phyloP scores from a whole-genome alignment of 768 basidiomycete species.

The Aureoboletus auriporus region DNA sequence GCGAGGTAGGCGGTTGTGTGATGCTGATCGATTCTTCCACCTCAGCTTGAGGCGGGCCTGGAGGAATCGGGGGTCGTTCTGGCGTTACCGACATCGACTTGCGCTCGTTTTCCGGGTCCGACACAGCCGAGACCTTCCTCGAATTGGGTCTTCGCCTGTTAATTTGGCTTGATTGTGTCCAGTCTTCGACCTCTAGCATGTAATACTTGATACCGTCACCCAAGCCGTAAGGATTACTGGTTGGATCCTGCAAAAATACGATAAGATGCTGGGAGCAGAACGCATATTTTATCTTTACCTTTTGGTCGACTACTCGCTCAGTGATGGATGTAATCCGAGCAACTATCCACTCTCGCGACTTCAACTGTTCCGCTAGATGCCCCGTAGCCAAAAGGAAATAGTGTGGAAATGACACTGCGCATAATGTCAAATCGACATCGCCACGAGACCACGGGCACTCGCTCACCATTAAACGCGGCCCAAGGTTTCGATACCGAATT shows the following conservation, averaged over 20 bases:
- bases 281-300: slow-evolving; percentile 37
- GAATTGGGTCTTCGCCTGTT: slow-evolving; percentile 56
- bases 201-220: slow-evolving; percentile 90
- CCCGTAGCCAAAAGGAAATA: slow-evolving; percentile 92
- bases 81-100: slow-evolving; percentile 11
- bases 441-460: slow-evolving; percentile 17
- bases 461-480: slow-evolving; percentile 94
- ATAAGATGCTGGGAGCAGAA: slow-evolving; percentile 1
- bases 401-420: slow-evolving; percentile 89
- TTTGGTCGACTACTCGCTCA: slow-evolving; percentile 78
- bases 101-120: slow-evolving; percentile 40
- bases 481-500: slow-evolving; percentile 93
- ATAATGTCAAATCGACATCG: background rate
- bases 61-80: slow-evolving; percentile 32
- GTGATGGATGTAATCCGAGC: slow-evolving; percentile 86
- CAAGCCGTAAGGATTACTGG: slow-evolving; percentile 85
- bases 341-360: slow-evolving; percentile 92
- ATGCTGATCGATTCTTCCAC: slow-evolving; percentile 70
- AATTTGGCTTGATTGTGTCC: slow-evolving; percentile 69
- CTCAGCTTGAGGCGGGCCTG: slow-evolving; percentile 64
- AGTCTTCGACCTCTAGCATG: slow-evolving; percentile 91
- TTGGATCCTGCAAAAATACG: slow-evolving; percentile 54
- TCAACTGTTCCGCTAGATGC: slow-evolving; percentile 83
- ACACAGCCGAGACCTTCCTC: slow-evolving; percentile 43
- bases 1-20: slow-evolving; percentile 63